A percentile compares a stretch with the other conserved stretches of the same genome.
Evolutionary conservation across 768 basidiomycete genomes (phyloP).

Genomic region (Astraeus odoratus): DNA sequence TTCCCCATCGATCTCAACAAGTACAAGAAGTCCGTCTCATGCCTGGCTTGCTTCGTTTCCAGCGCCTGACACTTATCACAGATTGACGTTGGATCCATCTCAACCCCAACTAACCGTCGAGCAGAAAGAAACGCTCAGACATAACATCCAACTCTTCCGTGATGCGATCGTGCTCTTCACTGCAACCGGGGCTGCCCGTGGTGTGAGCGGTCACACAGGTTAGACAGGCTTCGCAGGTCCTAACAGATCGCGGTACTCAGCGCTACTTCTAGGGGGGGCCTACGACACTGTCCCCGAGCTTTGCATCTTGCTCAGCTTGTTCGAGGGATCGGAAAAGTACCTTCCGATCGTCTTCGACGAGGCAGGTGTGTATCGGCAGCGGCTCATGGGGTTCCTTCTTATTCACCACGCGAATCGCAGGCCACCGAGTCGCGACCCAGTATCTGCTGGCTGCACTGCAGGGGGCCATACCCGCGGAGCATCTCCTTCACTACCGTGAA

Average conservation of each 20-base stretch:
- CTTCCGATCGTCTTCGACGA: constrained; percentile 73
- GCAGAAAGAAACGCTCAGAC: constrained; percentile 49
- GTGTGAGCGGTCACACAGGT: constrained; percentile 85
- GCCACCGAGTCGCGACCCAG: constrained; percentile 87
- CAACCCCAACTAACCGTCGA: constrained; percentile 56
- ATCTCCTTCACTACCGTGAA: constrained; percentile 79
- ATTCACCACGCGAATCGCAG: constrained; percentile 28
- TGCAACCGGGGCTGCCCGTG: constrained; percentile 77
- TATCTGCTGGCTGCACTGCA: constrained; percentile 78
- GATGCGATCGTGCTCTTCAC: constrained; percentile 86
- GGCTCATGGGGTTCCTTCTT: neutral
- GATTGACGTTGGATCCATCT: constrained; percentile 66
- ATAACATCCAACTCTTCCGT: constrained; percentile 75
- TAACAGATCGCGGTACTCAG: neutral
- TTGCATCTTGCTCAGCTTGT: constrained; percentile 67
- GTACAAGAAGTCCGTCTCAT: constrained; percentile 56
- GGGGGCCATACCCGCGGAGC: constrained; percentile 62
- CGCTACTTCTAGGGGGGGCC: constrained; percentile 42
- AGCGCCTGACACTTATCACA: constrained; percentile 21
- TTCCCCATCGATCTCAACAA: constrained; percentile 77
- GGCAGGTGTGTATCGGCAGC: constrained; percentile 48
- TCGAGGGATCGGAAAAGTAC: constrained; percentile 56
- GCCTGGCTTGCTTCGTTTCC: neutral
- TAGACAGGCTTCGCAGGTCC: neutral
- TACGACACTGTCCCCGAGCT: constrained; percentile 83